Evolutionary conservation across 2,329 filamentous ascomycete species (phyloP), one percentile per base, ranked within the genome.

Genomic region (Torrubiellomyces zombiae): DNA sequence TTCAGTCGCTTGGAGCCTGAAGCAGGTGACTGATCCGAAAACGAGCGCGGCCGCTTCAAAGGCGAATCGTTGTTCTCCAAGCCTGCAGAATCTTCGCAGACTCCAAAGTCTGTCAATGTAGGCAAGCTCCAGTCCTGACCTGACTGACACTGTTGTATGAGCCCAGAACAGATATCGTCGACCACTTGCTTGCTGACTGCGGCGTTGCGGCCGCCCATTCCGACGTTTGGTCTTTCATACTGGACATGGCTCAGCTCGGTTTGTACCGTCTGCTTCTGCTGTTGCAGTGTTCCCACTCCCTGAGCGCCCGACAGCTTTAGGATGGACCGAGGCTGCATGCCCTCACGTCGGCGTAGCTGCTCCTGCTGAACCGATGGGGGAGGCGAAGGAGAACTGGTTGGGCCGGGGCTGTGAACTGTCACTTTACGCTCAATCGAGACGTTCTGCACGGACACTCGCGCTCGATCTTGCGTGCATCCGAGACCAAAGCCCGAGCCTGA

Each of bases 351-450:
- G 13, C 43, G 42, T 9, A 36, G 32, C 30, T 53, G 46, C 30
- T 56, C 52, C 23, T 55, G 44, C 22, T 42, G 32, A 16, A 53
- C 28, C 1, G 50, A 50, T n/a, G 38, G 44, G 5, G 45, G 40
- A 5, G 32, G 32, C 3, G 32, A 39, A 3, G 39, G 39, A 7
- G 37, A 38, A n/a, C 29, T 11, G 4, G 27, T 23, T 15, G 37
- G 28, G 6, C 28, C 23, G 15, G 32, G 27, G 23, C 24, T 29
- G 12, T 29, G 24, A 22, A 32, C 30, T 14, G 29, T 27, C 7
- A 32, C 30, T 20, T n/a, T n/a, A n/a, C n/a, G n/a, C n/a, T n/a
- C n/a, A n/a, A n/a, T n/a, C n/a, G n/a, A n/a, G n/a, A n/a, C n/a
- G n/a, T n/a, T n/a, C n/a, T n/a, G n/a, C n/a, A n/a, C n/a, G n/a